These are phyloP conservation scores for Pseudomonodictys pantanalensis DNA, from an alignment of 495 filamentous ascomycete genomes.

Conservation along the genomic window DNA sequence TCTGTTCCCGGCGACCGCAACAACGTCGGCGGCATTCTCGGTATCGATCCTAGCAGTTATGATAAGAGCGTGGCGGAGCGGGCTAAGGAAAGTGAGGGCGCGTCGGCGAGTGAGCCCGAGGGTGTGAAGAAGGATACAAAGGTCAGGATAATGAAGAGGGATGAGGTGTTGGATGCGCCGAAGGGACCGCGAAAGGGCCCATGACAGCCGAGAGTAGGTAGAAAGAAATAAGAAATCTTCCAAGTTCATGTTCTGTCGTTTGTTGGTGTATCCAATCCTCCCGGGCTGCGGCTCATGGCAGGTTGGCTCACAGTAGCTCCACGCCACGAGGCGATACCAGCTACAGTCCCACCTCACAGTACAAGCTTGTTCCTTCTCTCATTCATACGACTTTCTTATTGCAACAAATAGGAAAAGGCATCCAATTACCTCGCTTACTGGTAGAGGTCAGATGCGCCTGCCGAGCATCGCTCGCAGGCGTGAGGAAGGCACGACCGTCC, in stretches of 20 bases:
- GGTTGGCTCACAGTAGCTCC: no score
- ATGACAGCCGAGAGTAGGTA: slow-evolving; percentile 12
- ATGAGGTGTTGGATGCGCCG: slow-evolving; percentile 31
- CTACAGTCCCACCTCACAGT: not conserved
- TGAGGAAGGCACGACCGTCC: no score
- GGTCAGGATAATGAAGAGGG: slow-evolving; percentile 37
- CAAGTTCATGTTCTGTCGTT: not conserved
- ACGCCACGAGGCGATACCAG: not conserved
- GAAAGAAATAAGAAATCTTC: slow-evolving; percentile 20
- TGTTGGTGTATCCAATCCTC: not conserved
- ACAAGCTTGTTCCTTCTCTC: no score
- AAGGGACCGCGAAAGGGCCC: slow-evolving; percentile 25
- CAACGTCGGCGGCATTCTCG: slow-evolving; percentile 89
- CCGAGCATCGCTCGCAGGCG: no score
- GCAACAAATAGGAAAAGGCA: no score
- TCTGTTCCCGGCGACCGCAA: slow-evolving; percentile 87
- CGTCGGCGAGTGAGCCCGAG: slow-evolving; percentile 41
- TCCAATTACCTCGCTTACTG: no score
- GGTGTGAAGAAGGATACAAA: slow-evolving; percentile 49
- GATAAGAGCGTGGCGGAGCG: slow-evolving; percentile 49
- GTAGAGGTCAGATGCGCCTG: no score
- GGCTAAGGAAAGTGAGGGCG: slow-evolving; percentile 48
- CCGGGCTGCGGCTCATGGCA: not conserved
- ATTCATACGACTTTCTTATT: no score
- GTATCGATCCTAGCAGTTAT: slow-evolving; percentile 86